Base-by-base conservation (phyloP, 805 yeast species). In the Suhomyces kilbournensis region DNA sequence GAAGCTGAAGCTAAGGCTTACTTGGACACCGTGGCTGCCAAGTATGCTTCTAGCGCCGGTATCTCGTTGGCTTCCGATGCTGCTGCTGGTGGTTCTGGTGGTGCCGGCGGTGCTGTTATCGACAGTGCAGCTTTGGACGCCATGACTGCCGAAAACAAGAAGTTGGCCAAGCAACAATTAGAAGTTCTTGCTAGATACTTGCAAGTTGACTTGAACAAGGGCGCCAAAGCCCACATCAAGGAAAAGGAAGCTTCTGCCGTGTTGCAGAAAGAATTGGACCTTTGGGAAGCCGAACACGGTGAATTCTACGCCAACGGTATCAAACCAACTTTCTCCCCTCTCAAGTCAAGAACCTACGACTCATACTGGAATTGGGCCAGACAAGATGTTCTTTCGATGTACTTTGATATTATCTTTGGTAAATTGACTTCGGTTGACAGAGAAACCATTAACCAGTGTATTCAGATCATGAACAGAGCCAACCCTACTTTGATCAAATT, bases 291-390 rank as follows among this genome's bases (percentile, higher is more conserved):
- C 30, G 79, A 75, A 63, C 80, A 86, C 68, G 99, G 99, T 61
- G 99, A 94, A 64, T 85, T 85, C 66, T 94, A 92, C 70, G 92
- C 97, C 47, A 81, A 85, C 53, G 98, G 99, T 68, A 86, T 94
- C 63, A 78, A 85, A 60, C 97, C 98, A 42, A 84, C 86, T 4
- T 94, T 94, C 76, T 88, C 97, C 30, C 80, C 93, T 56, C 81
- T 88, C 75, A 94, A 94, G 78, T 96, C 97, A 26, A 88, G 99
- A 78, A 85, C 87, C 50, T 94, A 93, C 72, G 98, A 94, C 74
- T 91, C 97, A 20, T 91, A 92, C 74, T 94, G 99, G 99, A 96
- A 96, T 74, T 94, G 99, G 99, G 97, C 98, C 46, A 89, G 97
- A 74, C 99, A 94, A 78, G 97, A 94, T 70, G 88, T 94, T 55